Conservation (phyloP, 129 eudicot species). For the Arctium minus region DNA sequence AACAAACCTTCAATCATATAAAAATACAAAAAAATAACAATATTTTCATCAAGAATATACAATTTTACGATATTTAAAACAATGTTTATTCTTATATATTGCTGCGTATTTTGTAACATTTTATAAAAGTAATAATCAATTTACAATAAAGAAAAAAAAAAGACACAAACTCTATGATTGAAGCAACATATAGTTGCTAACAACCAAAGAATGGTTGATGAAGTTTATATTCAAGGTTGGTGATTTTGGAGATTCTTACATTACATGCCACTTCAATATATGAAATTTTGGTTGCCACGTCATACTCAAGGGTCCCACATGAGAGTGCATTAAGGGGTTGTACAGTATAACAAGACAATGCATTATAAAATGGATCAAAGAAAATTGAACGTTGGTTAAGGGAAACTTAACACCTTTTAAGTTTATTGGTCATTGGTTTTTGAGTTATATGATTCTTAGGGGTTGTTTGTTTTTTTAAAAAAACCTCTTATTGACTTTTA, state of each 20-base stretch:
- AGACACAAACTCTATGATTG: not conserved
- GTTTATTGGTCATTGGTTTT: slow-evolving; percentile 13
- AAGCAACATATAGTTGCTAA: slow-evolving; percentile 20
- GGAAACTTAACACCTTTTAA: not conserved
- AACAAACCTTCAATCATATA: not conserved
- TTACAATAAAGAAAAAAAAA: not conserved
- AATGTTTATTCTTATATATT: not conserved
- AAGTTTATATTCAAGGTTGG: slow-evolving; percentile 19
- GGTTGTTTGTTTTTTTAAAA: too few relatives aligned
- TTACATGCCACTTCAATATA: slow-evolving; percentile 25
- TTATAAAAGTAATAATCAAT: not conserved
- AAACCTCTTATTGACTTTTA: too few relatives aligned
- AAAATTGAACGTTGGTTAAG: slow-evolving; percentile 1
- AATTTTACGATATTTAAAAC: too few relatives aligned
- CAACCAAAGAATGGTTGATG: slow-evolving; percentile 11
- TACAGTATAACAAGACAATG: not conserved
- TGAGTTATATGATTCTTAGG: slow-evolving; percentile 23
- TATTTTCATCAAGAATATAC: not conserved
- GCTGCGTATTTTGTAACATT: not conserved
- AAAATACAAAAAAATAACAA: not conserved
- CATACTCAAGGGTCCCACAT: slow-evolving; percentile 16
- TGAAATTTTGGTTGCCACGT: slow-evolving; percentile 19
- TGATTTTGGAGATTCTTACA: slow-evolving; percentile 23
- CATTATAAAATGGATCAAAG: not conserved
- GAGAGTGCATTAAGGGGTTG: not conserved